Percentiles rank a stretch among this genome's conserved stretches.
Evolutionary conservation across 169 alveolate species (phyloP).

Genomic region (Eimeria praecox): DNA sequence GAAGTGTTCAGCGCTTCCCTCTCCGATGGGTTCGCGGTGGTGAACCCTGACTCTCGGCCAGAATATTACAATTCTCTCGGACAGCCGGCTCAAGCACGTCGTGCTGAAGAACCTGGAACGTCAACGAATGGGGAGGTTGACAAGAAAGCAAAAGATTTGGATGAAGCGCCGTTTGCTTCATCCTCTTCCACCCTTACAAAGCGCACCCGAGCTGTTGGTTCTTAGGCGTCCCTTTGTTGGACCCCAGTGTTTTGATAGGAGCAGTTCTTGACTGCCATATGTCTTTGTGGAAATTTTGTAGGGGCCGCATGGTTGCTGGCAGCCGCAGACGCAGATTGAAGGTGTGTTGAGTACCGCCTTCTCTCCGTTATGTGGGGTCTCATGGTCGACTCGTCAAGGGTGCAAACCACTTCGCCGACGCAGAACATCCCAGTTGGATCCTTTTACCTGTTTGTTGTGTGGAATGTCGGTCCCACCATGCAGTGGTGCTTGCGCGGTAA

Average conservation of each 20-base stretch:
- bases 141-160: conserved; percentile 64
- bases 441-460: conserved; percentile 26
- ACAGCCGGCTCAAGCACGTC: conserved; percentile 41
- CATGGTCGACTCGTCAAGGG: background rate
- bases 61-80: conserved; percentile 63
- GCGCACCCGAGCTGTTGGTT: conserved; percentile 76
- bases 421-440: background rate
- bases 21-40: conserved; percentile 62
- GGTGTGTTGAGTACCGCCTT: background rate
- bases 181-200: conserved; percentile 69
- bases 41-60: conserved; percentile 49
- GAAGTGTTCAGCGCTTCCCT: conserved; percentile 74
- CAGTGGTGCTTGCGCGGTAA: background rate
- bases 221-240: background rate
- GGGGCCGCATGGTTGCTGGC: background rate
- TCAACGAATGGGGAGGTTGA: conserved; percentile 47
- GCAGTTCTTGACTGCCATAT: background rate
- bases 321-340: background rate
- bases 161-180: conserved; percentile 58
- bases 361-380: background rate
- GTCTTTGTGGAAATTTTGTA: conserved; percentile 1
- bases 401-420: background rate
- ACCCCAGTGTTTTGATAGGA: background rate
- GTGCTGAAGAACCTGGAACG: conserved; percentile 49
- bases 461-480: conserved; percentile 19